Conservation (phyloP, 257 asterid genomes). For the Echium plantagineum region DNA sequence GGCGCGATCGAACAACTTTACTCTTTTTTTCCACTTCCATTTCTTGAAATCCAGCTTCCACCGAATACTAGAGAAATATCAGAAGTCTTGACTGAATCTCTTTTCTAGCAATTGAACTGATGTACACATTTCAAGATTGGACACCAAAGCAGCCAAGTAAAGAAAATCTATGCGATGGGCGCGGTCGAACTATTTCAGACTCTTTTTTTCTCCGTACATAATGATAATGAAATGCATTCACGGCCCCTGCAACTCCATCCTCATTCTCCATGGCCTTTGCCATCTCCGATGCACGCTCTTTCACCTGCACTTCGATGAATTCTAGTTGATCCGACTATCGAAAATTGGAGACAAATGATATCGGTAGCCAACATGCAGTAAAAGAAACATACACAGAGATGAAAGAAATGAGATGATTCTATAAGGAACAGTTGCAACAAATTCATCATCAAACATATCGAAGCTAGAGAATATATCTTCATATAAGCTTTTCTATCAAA, state of each 20-base stretch:
- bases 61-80: too few relatives aligned
- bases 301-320: conserved; percentile 35
- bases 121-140: not conserved
- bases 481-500: too few relatives aligned
- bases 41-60: too few relatives aligned
- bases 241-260: conserved; percentile 83
- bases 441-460: too few relatives aligned
- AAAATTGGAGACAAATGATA: not conserved
- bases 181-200: conserved; percentile 22
- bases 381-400: too few relatives aligned
- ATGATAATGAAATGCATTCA: conserved; percentile 61
- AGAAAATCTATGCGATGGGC: conserved; percentile 18
- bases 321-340: not conserved
- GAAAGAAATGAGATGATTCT: too few relatives aligned
- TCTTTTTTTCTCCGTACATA: conserved; percentile 28
- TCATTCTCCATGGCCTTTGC: conserved; percentile 78
- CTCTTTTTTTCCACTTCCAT: too few relatives aligned
- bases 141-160: conserved; percentile 30
- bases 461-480: too few relatives aligned
- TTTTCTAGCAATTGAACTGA: not conserved
- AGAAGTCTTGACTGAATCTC: not conserved
- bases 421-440: too few relatives aligned
- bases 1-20: too few relatives aligned
- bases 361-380: not conserved
- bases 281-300: conserved; percentile 52